Evolutionary conservation across 73 alveolate genomes (phyloP).

Genomic region (Stentor coeruleus): DNA sequence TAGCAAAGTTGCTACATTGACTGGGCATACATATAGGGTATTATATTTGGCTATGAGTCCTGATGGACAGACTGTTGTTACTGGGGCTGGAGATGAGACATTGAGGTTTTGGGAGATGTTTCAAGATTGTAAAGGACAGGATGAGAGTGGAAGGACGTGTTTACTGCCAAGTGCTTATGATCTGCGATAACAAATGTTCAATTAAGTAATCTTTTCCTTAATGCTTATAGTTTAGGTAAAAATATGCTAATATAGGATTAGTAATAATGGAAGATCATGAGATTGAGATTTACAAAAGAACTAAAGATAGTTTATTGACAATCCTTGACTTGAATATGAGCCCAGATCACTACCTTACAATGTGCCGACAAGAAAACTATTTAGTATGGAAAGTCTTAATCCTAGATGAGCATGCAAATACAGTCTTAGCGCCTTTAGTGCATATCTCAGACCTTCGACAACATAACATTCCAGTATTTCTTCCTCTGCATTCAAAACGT

Average conservation of each 20-base stretch:
- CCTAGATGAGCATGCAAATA: not conserved
- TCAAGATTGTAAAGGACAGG: no score
- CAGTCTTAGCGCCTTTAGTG: not conserved
- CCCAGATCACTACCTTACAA: not conserved
- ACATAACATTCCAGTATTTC: not conserved
- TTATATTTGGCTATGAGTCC: conserved; percentile 88
- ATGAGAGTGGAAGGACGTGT: no score
- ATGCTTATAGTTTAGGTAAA: no score
- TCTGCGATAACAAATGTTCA: no score
- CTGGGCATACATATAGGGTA: conserved; percentile 94
- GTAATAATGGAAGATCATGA: conserved; percentile 6
- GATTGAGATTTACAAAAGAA: not conserved
- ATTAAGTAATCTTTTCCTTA: no score
- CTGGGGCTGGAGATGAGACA: conserved; percentile 98
- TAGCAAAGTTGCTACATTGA: conserved; percentile 80
- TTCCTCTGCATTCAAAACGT: not conserved
- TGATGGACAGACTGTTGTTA: conserved; percentile 86
- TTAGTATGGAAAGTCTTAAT: conserved; percentile 16
- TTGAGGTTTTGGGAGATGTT: conserved; percentile 92
- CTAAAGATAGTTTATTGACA: not conserved
- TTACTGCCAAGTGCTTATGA: no score
- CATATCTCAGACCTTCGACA: not conserved
- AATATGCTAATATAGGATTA: no score
- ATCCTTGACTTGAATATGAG: conserved; percentile 1
- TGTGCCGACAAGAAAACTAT: not conserved